Evolutionary conservation across 208 protist species (phyloP), one percentile per base, ranked within the genome.

Genomic region (Acanthamoeba culbertsoni): DNA sequence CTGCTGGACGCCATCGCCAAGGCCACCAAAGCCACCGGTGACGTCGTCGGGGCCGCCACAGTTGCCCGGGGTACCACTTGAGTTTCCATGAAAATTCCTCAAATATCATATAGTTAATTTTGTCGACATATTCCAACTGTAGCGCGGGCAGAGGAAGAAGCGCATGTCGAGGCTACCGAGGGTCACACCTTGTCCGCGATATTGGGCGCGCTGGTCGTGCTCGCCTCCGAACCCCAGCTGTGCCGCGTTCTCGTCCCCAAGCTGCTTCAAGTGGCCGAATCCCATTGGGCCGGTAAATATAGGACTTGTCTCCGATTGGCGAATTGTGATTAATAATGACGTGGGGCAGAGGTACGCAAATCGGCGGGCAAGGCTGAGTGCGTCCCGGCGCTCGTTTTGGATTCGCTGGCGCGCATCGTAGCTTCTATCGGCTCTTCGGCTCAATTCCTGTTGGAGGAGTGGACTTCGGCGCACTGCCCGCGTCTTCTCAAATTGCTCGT

Each of bases 141-240:
- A 90, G 82, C 46, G 23, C 82, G 82, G 12, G 33, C n/a, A 8
- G 82, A 90, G 35, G 45, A 53, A 31, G 82, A 90, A 46, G 82
- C 59, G 28, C 40, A 84, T 20, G 26, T 37, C 51, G 82, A 68
- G 14, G 55, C 59, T 3, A 90, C 18, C 7, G 82, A 90, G 4
- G 82, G 53, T 1, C 20, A 12, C 1, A 65, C 46, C 26, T 14
- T 90, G 33, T 26, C 82, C 10, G 6, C 73, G 26, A 28, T 90
- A 18, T 53, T 90, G 16, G 53, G 55, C 2, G 82, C 82, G 35
- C 55, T 90, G 26, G 40, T 53, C 33, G 46, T 68, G 26, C 42
- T 90, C 26, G 82, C 82, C 35, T 90, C 82, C 23, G 55, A 90
- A 37, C 33, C 82, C 42, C 45, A 45, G 2, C 46, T 90, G 23